Evolutionary conservation across 306 rosid species (phyloP).

Genomic region (Cajanus cajan): DNA sequence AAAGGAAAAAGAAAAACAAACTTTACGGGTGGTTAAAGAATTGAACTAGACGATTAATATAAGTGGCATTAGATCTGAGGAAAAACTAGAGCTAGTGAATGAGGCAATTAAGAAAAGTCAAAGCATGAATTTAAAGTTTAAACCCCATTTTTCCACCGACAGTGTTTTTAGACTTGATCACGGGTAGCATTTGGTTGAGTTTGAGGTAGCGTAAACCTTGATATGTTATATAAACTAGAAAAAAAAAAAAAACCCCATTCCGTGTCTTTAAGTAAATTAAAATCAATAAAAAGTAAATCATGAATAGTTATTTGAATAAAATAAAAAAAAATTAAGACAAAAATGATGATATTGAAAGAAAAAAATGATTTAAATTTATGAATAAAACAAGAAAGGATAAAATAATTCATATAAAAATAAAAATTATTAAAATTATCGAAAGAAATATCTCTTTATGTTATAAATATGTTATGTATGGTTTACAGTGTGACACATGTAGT

Average conservation of each 20-base stretch:
- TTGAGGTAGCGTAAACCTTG: constrained; percentile 25
- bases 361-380: no score
- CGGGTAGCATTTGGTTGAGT: not conserved
- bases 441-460: no score
- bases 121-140: not conserved
- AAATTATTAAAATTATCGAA: no score
- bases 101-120: not conserved
- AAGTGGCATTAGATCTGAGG: not conserved
- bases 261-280: no score
- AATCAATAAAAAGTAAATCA: no score
- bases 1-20: not conserved
- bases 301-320: no score
- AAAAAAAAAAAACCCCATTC: no score
- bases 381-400: no score
- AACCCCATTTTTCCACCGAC: constrained; percentile 20
- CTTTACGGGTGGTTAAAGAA: not conserved
- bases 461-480: not conserved
- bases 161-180: constrained; percentile 26
- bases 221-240: no score
- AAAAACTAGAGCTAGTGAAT: not conserved
- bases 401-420: no score
- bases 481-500: constrained; percentile 21
- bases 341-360: no score
- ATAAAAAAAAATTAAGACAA: no score
- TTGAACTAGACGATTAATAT: not conserved